Conservation (phyloP, 73 alveolate species). For the Stentor roeselii region DNA sequence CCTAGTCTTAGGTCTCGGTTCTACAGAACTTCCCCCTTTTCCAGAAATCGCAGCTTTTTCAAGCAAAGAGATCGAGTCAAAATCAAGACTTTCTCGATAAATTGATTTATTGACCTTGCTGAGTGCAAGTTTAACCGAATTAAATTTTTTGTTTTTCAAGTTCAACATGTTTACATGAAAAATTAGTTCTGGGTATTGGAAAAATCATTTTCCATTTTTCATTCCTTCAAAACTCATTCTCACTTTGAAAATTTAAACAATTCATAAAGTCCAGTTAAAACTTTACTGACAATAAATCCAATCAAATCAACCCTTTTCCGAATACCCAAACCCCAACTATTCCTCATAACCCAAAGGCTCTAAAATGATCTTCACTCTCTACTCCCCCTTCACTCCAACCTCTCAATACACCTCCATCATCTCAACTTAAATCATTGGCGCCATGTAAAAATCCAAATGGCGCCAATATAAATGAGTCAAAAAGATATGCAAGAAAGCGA, state of each 20-base stretch:
- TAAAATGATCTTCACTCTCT: not conserved
- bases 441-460: not conserved
- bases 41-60: not conserved
- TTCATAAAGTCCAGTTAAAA: not conserved
- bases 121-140: not conserved
- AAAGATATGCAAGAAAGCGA: slow-evolving; percentile 32
- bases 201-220: not conserved
- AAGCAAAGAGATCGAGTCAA: not conserved
- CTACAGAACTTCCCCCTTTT: not conserved
- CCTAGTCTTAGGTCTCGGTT: not conserved
- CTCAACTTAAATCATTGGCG: not conserved
- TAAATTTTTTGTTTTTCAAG: not conserved
- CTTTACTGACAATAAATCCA: too few relatives aligned
- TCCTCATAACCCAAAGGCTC: not conserved
- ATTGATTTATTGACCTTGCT: not conserved
- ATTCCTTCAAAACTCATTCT: not conserved
- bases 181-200: too few relatives aligned
- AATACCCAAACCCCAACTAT: not conserved
- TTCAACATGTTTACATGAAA: not conserved
- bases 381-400: not conserved
- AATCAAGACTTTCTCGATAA: too few relatives aligned
- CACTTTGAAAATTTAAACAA: not conserved
- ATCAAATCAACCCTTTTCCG: not conserved
- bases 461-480: not conserved
- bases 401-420: not conserved